phyloP scores from a whole-genome alignment of 2,329 filamentous ascomycete species.

The Chrysoporthe puriensis region DNA sequence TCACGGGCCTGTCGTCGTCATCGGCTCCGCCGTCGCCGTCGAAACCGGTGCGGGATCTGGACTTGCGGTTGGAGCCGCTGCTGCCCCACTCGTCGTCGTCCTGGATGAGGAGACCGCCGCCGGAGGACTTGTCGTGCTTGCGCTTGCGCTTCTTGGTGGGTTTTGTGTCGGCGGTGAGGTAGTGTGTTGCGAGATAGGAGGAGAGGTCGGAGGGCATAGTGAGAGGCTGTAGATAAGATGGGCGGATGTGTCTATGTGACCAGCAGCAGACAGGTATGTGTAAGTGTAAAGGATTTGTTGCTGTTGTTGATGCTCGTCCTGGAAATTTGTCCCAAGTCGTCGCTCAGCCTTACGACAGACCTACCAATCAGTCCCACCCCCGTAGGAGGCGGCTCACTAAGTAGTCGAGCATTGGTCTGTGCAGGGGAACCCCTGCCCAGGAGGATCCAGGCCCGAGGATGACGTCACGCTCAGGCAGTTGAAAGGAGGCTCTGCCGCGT shows the following conservation, averaged over 20 bases:
- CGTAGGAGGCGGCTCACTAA: neutral
- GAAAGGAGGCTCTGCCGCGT: neutral
- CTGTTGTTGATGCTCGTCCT: constrained; percentile 1
- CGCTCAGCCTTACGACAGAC: constrained; percentile 15
- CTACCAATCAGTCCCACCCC: neutral
- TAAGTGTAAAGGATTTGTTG: no score
- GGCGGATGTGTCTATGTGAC: constrained; percentile 14
- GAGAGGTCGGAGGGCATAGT: constrained; percentile 67
- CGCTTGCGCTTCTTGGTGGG: constrained; percentile 67
- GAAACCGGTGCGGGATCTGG: constrained; percentile 45
- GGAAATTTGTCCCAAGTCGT: constrained; percentile 10
- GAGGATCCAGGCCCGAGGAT: neutral
- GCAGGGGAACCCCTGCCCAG: constrained; percentile 7
- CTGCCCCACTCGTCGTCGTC: constrained; percentile 64
- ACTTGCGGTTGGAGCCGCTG: constrained; percentile 4
- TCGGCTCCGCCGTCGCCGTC: constrained; percentile 51
- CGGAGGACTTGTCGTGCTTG: constrained; percentile 49
- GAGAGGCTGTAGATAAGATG: constrained; percentile 1
- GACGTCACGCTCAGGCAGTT: neutral
- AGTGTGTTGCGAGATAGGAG: constrained; percentile 88
- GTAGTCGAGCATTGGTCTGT: constrained; percentile 2
- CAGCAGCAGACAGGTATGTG: neutral
- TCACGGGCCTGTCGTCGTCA: constrained; percentile 49
- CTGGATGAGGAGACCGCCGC: constrained; percentile 60
- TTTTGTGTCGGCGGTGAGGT: constrained; percentile 68